Conservation (phyloP, 148 eudicot species). For the Chenopodium album region DNA sequence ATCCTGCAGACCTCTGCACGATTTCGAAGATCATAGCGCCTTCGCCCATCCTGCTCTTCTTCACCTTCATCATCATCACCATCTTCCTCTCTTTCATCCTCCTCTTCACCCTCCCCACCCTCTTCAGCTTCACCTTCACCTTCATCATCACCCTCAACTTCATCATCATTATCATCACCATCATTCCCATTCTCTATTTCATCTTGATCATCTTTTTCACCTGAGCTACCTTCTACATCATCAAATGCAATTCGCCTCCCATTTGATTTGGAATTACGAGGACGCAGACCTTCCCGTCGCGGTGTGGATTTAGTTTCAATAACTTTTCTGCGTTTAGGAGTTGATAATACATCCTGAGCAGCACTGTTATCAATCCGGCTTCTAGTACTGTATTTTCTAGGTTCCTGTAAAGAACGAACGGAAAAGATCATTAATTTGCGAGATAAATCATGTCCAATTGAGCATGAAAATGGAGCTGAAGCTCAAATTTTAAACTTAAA, state of each 20-base stretch:
- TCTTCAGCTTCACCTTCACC: conserved; percentile 49
- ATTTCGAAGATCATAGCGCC: conserved; percentile 92
- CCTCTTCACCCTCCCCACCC: conserved; percentile 50
- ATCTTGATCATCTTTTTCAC: conserved; percentile 61
- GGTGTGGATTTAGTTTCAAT: conserved; percentile 44
- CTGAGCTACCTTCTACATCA: conserved; percentile 75
- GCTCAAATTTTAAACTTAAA: conserved; percentile 7
- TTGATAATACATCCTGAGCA: conserved; percentile 49
- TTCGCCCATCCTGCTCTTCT: conserved; percentile 84
- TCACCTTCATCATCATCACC: conserved; percentile 85
- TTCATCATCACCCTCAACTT: conserved; percentile 61
- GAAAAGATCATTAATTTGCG: conserved; percentile 17
- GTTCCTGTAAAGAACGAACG: conserved; percentile 46
- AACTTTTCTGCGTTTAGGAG: conserved; percentile 50
- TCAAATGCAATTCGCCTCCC: conserved; percentile 47
- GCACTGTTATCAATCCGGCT: conserved; percentile 48
- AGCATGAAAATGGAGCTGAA: conserved; percentile 19
- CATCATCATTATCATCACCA: conserved; percentile 50
- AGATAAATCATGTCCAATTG: conserved; percentile 9
- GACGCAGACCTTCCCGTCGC: conserved; percentile 83
- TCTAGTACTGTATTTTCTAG: conserved; percentile 62
- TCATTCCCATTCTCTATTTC: conserved; percentile 74
- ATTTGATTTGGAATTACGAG: conserved; percentile 64
- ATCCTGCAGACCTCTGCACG: conserved; percentile 86
- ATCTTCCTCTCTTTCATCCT: conserved; percentile 64